Base-by-base conservation (phyloP, 768 basidiomycete species). In the Boletus fagicola region DNA sequence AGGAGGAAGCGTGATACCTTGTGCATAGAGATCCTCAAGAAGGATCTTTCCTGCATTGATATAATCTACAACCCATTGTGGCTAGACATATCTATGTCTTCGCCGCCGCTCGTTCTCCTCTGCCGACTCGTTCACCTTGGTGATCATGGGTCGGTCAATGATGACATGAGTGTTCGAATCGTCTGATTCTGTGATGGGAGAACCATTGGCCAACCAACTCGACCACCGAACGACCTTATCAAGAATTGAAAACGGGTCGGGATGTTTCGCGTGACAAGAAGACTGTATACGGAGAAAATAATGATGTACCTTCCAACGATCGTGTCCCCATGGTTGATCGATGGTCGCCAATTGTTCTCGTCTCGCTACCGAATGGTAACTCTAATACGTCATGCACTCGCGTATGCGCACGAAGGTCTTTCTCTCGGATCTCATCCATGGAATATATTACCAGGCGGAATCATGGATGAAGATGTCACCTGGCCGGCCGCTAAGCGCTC, bases 1-100 rank as follows among this genome's bases (percentile, higher is more conserved):
- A 28, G 97, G 94, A 3, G 97, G 97, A 33, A 98, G 82, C 3
- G 83, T 82, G 61, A 84, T 83, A 3, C 94, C 97, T 67, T 94
- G 94, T 24, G 78, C 80, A 69, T 98, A 98, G 28, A 81, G 79
- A 58, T 90, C 94, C 65, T 94, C 91, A 1, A 92, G 80, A 30
- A 98, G 79, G 57, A 96, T 81, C 70, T 83, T 90, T 11, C 87
- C 86, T 9, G 85, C 82, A 70, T 99, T 99, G 69, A 97, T 86
- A 71, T 91, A 97, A 71, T 99, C 97, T 36, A 93, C 92, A 33
- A 97, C 82, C 97, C 97, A 98, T 72, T 98, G 96, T 12, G 97
- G 97, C 72, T 98, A 96, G 18, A 98, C 82, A 71, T 90, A 92
- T 68, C 91, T 93, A 66, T 94, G 81, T 70, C 83, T 83, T 44